Evolutionary conservation across 83 land plant genomes (phyloP).

Genomic region (Larix sibirica): DNA sequence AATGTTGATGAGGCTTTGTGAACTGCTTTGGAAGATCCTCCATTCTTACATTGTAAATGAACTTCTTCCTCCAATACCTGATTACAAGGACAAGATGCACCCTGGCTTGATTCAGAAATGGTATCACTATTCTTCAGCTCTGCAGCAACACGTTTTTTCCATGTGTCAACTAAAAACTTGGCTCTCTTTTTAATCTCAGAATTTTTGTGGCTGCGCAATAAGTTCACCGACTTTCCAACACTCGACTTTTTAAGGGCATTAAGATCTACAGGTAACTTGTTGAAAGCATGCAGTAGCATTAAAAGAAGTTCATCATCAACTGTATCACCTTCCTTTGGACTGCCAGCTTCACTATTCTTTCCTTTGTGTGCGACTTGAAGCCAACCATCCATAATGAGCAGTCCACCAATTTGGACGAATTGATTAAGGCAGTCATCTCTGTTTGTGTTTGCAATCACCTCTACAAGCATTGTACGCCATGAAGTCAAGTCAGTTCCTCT

Average conservation of each 20-base stretch:
- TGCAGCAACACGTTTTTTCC: conserved; percentile 21
- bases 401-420: conserved; percentile 12
- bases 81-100: conserved; percentile 53
- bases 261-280: conserved; percentile 24
- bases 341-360: background rate
- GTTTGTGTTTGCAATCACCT: conserved; percentile 9
- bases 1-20: conserved; percentile 43
- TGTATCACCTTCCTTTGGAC: background rate
- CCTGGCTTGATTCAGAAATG: conserved; percentile 58
- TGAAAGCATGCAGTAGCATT: conserved; percentile 11
- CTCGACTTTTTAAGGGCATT: conserved; percentile 8
- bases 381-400: conserved; percentile 20
- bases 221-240: conserved; percentile 18
- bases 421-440: background rate
- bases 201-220: conserved; percentile 1
- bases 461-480: conserved; percentile 18
- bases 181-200: conserved; percentile 16
- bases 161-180: conserved; percentile 16
- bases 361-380: conserved; percentile 21
- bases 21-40: conserved; percentile 39
- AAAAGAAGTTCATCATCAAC: conserved; percentile 2
- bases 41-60: background rate
- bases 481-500: background rate
- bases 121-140: conserved; percentile 84
- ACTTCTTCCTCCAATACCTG: conserved; percentile 28